Evolutionary conservation across 192 early-diverging fungal genomes (phyloP).

Genomic region (Backusella parvicylindrica): DNA sequence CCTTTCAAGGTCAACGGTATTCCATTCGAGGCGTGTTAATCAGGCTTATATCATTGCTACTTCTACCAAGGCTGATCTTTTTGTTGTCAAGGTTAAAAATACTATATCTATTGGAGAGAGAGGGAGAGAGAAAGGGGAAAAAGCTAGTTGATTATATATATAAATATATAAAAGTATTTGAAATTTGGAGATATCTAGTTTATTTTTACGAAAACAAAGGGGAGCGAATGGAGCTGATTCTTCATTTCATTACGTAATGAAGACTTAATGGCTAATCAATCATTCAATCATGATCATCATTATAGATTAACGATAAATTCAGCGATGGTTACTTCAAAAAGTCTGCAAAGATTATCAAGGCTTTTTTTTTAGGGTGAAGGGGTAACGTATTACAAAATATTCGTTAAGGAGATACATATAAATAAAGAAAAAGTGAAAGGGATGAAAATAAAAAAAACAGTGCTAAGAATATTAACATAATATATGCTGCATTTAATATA

Average conservation of each 20-base stretch:
- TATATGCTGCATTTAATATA: not conserved
- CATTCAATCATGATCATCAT: too few relatives aligned
- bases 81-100: constrained; percentile 47
- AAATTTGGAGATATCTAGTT: not conserved
- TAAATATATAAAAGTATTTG: too few relatives aligned
- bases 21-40: constrained; percentile 93
- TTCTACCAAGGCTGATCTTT: constrained; percentile 94
- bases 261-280: too few relatives aligned
- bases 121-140: not conserved
- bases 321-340: constrained; percentile 90
- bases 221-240: not conserved
- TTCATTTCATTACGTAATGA: not conserved
- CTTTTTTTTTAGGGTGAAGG: constrained; percentile 76
- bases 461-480: not conserved
- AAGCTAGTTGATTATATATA: too few relatives aligned
- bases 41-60: constrained; percentile 99
- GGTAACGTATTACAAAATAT: constrained; percentile 29
- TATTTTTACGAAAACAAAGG: not conserved
- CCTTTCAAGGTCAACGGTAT: constrained; percentile 98
- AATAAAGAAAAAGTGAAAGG: not conserved
- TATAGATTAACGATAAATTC: constrained; percentile 64
- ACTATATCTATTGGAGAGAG: not conserved
- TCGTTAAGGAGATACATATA: not conserved
- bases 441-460: not conserved
- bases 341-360: constrained; percentile 44